Percentiles rank a stretch among this genome's conserved stretches.
Evolutionary conservation across 257 asterid species (phyloP).

Genomic region (Anisodus tanguticus): DNA sequence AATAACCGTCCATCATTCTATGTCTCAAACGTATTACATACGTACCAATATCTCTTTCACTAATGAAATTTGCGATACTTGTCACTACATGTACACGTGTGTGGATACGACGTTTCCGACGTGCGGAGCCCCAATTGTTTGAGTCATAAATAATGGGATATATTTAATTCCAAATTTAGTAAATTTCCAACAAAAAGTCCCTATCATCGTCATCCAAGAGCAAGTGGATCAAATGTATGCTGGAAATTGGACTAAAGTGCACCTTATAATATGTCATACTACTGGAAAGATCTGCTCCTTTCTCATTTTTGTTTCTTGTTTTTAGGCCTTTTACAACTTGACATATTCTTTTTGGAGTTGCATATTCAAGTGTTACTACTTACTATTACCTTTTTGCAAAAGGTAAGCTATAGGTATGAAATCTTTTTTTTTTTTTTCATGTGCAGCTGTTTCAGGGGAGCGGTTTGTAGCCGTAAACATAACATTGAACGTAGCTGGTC

Average conservation of each 20-base stretch:
- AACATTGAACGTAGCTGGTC: conserved; percentile 34
- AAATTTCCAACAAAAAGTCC: too few relatives aligned
- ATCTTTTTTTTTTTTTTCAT: not conserved
- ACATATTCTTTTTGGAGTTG: not conserved
- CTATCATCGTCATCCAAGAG: not conserved
- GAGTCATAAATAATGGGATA: too few relatives aligned
- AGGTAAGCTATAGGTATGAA: not conserved
- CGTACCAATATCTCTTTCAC: too few relatives aligned
- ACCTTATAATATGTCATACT: too few relatives aligned
- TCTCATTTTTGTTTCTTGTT: not conserved
- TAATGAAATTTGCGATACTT: too few relatives aligned
- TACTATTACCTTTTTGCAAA: not conserved
- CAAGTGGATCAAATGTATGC: too few relatives aligned
- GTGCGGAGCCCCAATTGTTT: too few relatives aligned
- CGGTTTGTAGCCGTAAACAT: conserved; percentile 32
- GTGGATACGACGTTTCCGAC: too few relatives aligned
- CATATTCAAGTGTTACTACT: not conserved
- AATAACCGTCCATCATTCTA: too few relatives aligned
- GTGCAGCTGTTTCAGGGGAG: conserved; percentile 34
- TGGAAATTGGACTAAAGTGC: not conserved
- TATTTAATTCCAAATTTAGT: too few relatives aligned
- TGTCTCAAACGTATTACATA: too few relatives aligned
- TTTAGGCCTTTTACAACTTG: not conserved
- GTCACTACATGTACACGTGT: too few relatives aligned
- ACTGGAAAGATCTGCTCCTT: not conserved